Evolutionary conservation across 2,329 filamentous ascomycete species (phyloP).

Genomic region (Rhynchosporium agropyri): DNA sequence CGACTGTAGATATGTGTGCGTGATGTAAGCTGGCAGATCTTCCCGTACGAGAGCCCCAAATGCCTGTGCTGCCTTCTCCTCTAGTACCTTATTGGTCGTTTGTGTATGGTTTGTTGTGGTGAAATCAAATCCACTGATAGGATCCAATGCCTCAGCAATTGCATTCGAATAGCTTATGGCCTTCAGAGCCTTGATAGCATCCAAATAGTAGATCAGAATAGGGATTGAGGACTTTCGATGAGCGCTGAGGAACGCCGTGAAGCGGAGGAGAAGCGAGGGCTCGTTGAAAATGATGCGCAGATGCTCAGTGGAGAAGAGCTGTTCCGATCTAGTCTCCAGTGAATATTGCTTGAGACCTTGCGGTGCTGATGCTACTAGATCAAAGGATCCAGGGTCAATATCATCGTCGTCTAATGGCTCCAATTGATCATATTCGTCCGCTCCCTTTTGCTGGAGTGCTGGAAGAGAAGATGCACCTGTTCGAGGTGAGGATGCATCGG

Average conservation of each 20-base stretch:
- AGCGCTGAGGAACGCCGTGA: constrained; percentile 66
- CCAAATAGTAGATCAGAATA: constrained; percentile 70
- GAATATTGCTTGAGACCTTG: constrained; percentile 49
- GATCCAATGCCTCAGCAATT: constrained; percentile 61
- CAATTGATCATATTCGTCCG: constrained; percentile 56
- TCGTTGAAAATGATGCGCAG: constrained; percentile 67
- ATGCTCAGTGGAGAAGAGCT: constrained; percentile 68
- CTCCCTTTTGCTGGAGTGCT: constrained; percentile 37
- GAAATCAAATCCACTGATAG: constrained; percentile 58
- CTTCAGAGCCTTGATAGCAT: constrained; percentile 69
- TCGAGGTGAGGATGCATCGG: constrained; percentile 34
- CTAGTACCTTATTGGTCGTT: constrained; percentile 60
- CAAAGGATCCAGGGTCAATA: constrained; percentile 56
- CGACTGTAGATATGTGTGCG: constrained; percentile 67
- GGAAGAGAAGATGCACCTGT: constrained; percentile 39
- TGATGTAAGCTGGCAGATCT: constrained; percentile 72
- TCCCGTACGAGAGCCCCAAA: constrained; percentile 67
- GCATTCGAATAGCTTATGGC: constrained; percentile 74
- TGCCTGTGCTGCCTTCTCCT: constrained; percentile 64
- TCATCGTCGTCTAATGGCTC: constrained; percentile 46
- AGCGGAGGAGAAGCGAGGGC: constrained; percentile 62
- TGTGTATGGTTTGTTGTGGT: constrained; percentile 52
- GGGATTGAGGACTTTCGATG: constrained; percentile 64
- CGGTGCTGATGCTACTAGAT: constrained; percentile 52
- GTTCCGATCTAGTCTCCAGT: constrained; percentile 65